Base-by-base conservation (phyloP, 2,329 filamentous ascomycete species). In the Colletotrichum magnum region DNA sequence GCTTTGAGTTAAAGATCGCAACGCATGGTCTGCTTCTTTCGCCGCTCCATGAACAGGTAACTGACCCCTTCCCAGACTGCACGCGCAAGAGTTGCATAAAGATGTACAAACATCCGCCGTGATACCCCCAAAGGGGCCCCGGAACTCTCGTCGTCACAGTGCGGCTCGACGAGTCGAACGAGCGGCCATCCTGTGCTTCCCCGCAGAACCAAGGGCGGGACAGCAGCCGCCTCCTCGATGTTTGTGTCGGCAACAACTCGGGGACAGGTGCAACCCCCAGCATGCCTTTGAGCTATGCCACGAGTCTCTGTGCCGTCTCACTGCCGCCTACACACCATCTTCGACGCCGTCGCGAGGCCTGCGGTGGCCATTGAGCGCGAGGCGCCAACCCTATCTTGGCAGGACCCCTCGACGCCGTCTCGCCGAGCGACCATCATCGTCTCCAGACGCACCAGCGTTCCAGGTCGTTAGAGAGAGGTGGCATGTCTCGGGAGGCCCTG, bases 401-500 rank as follows among this genome's bases (percentile, higher is more conserved):
- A 5, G 24, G 16, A 6, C 32, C 15, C 47, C 18, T 13, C n/a
- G 16, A 41, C 18, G 56, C 18, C 21, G 18, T 12, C 12, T 60
- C 12, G 12, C 10, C 3, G 39, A 21, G 18, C 13, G 41, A 24
- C 48, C 51, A 21, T 51, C 24, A 13, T 32, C 54, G 28, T 10
- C 41, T 13, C 15, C 43, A 18, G 15, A 24, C 26, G 45, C 43
- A 43, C 43, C 32, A 12, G 26, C 48, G 32, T n/a, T 41, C 43
- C 48, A 28, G 48, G 32, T 36, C 32, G 32, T 36, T 36, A 36
- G 32, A 36, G 28, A 59, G 15, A 26, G 24, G 43, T 15, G 48
- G 54, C 48, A 59, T 69, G 62, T 66, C 61, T 69, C 66, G 56
- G 66, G 43, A 69, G 41, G 36, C 12, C 13, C 32, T 58, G 36